These are phyloP conservation scores for Berkeleyomyces basicola DNA, from an alignment of 2,329 filamentous ascomycete genomes.

Conservation along the genomic window DNA sequence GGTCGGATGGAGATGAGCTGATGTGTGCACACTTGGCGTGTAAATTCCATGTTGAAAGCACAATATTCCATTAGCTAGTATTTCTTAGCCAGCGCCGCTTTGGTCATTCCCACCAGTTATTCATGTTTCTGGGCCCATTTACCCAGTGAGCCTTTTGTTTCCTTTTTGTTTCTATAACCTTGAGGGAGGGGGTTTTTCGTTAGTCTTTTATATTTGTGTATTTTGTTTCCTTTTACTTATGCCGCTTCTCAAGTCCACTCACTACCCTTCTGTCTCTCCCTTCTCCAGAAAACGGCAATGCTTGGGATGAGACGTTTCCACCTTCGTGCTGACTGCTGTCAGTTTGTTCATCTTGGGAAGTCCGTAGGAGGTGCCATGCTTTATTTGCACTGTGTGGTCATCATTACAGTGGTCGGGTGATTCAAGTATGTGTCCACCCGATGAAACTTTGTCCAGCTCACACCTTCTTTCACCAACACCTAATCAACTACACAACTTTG, in stretches of 20 bases:
- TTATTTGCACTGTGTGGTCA: too few relatives aligned
- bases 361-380: too few relatives aligned
- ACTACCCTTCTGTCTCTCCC: not conserved
- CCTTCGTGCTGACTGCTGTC: too few relatives aligned
- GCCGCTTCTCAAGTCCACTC: not conserved
- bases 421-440: too few relatives aligned
- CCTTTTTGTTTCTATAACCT: not conserved
- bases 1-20: too few relatives aligned
- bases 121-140: not conserved
- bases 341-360: too few relatives aligned
- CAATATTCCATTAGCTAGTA: not conserved
- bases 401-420: too few relatives aligned
- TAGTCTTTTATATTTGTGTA: not conserved
- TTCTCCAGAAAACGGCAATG: not conserved
- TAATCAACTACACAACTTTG: too few relatives aligned
- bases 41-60: not conserved
- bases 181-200: not conserved
- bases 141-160: conserved; percentile 1
- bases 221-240: not conserved
- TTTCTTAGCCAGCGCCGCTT: conserved; percentile 6
- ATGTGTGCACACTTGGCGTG: too few relatives aligned
- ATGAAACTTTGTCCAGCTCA: too few relatives aligned
- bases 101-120: not conserved
- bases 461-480: too few relatives aligned
- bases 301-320: too few relatives aligned